Conservation (phyloP, 2,329 filamentous ascomycete genomes). For the Penicillium sp. region DNA sequence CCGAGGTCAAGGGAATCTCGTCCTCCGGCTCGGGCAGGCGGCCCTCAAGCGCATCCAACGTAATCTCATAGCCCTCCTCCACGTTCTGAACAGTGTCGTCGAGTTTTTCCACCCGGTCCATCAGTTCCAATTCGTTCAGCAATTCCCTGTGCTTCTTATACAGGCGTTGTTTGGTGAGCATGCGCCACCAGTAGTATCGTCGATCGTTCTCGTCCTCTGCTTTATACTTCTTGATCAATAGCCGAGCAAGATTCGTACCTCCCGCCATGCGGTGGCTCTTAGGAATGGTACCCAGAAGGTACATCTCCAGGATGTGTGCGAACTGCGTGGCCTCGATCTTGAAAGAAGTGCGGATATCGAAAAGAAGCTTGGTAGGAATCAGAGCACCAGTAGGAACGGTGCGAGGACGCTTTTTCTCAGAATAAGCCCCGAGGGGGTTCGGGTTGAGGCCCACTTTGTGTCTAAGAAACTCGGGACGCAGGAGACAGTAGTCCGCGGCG, state of each 20-base stretch:
- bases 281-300: constrained; percentile 56
- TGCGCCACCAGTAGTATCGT: constrained; percentile 62
- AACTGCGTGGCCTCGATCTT: constrained; percentile 61
- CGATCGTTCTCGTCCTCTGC: constrained; percentile 53
- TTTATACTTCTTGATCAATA: constrained; percentile 45
- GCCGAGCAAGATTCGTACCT: constrained; percentile 49
- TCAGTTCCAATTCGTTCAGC: constrained; percentile 54
- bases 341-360: constrained; percentile 48
- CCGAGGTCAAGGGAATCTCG: constrained; percentile 3
- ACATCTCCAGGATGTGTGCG: constrained; percentile 59
- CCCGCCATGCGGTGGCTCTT: constrained; percentile 43
- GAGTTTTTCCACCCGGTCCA: constrained; percentile 56
- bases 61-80: constrained; percentile 55
- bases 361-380: constrained; percentile 49
- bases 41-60: constrained; percentile 41
- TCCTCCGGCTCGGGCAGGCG: constrained; percentile 17
- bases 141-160: constrained; percentile 58
- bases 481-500: constrained; percentile 55
- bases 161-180: constrained; percentile 59
- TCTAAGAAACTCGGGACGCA: constrained; percentile 50
- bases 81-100: constrained; percentile 56
- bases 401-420: constrained; percentile 36
- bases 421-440: constrained; percentile 35
- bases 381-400: constrained; percentile 50
- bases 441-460: constrained; percentile 47